Conservation (phyloP, 805 yeast species). For the Barnettozyma sucrosica region DNA sequence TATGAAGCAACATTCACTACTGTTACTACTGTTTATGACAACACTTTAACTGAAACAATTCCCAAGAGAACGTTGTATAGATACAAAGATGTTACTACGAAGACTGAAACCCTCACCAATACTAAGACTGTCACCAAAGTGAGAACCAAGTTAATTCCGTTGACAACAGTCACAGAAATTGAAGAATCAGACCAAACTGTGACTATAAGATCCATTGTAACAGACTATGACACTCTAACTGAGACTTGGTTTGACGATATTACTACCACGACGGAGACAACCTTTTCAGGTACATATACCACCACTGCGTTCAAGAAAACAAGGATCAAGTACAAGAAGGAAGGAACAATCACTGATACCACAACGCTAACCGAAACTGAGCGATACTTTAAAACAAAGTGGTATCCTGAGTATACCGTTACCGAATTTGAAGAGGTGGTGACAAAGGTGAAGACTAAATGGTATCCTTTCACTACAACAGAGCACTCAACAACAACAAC, state of each 20-base stretch:
- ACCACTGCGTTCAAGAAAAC: constrained; percentile 18
- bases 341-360: constrained; percentile 14
- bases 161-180: constrained; percentile 23
- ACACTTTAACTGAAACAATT: constrained; percentile 14
- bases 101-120: constrained; percentile 14
- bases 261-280: constrained; percentile 10
- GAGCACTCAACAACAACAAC: constrained; percentile 11
- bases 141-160: constrained; percentile 16
- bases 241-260: constrained; percentile 12
- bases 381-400: constrained; percentile 15
- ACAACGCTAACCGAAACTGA: constrained; percentile 17
- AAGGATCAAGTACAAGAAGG: constrained; percentile 12
- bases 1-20: constrained; percentile 16
- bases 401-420: constrained; percentile 22
- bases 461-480: constrained; percentile 22
- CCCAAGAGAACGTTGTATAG: constrained; percentile 19
- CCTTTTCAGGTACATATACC: constrained; percentile 14
- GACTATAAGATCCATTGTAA: constrained; percentile 22
- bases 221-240: constrained; percentile 19
- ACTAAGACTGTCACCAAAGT: constrained; percentile 12
- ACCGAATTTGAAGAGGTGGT: constrained; percentile 22
- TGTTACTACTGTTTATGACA: constrained; percentile 14
- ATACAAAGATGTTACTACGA: constrained; percentile 14
- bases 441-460: constrained; percentile 18
- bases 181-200: constrained; percentile 26